Evolutionary conservation across 164 flowering plant genomes (phyloP), one percentile per base, ranked within the genome.

Genomic region (Chimonanthus praecox): DNA sequence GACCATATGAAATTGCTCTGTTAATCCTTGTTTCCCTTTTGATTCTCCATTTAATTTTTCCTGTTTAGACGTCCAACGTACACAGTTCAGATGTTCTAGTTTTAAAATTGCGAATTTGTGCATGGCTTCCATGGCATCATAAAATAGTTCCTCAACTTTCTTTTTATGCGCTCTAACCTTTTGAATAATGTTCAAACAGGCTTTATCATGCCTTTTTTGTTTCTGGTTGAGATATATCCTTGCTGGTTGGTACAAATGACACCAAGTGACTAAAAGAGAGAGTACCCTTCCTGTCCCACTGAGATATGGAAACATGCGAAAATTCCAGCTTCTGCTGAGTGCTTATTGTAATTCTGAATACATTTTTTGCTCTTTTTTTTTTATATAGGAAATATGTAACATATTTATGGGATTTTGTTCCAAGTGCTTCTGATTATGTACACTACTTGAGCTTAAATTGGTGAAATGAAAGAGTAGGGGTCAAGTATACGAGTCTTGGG

Each of bases 221-320:
- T 94, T 92, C 75, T 1, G 81, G 61, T 79, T 94, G 80, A 84
- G 98, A 78, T 84, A 91, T 85, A 61, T 90, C 46, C 97, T 94
- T 58, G 81, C 97, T 67, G 98, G 98, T 50, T 94, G 98, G 98
- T 94, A 94, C 82, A 94, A 94, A 75, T 94, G 83, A 89, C 16
- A n/a, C 60, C 11, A n/a, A 54, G 60, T 15, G 60, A 54, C 60
- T 11, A 11, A 6, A 54, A 11, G 16, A 49, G 16, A 54, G 16
- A 54, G 60, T 54, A n/a, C n/a, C 16, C 11, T 54, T 54, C 33
- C 1, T 54, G 60, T 54, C 60, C 13, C 16, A 54, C 60, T 54
- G 16, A 54, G 16, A 10, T n/a, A 54, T 13, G 33, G 33, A 33
- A 33, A 33, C 33, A 33, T 33, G 33, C 33, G 33, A 33, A 33